Evolutionary conservation across 2,329 filamentous ascomycete species (phyloP).

Genomic region (Ophiostoma fasciatum): DNA sequence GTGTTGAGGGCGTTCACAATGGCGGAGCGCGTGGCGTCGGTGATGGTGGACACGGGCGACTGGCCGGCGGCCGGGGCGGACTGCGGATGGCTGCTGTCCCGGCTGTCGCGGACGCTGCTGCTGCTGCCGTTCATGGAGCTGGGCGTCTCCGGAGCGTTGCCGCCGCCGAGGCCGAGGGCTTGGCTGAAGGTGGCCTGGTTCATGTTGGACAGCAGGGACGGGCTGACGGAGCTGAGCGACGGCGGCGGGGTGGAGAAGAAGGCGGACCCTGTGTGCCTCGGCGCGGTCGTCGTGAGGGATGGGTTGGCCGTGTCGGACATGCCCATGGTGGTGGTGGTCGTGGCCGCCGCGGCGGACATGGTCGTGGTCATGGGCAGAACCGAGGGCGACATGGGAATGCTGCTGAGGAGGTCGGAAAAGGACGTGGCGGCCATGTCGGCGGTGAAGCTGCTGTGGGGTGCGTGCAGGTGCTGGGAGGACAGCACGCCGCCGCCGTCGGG

Average conservation of each 20-base stretch:
- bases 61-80: too few relatives aligned
- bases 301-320: background rate
- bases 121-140: constrained; percentile 52
- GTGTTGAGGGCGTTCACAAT: constrained; percentile 41
- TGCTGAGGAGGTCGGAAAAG: constrained; percentile 62
- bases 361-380: too few relatives aligned
- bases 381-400: constrained; percentile 61
- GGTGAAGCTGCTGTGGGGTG: constrained; percentile 53
- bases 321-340: constrained; percentile 22
- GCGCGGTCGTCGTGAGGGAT: constrained; percentile 18
- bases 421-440: constrained; percentile 60
- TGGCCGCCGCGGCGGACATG: too few relatives aligned
- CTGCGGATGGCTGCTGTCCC: too few relatives aligned
- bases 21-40: constrained; percentile 47
- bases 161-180: constrained; percentile 40
- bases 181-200: constrained; percentile 47
- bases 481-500: too few relatives aligned
- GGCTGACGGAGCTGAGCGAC: constrained; percentile 58
- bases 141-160: constrained; percentile 54
- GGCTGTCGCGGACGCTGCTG: too few relatives aligned
- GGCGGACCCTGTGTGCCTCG: too few relatives aligned
- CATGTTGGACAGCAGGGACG: constrained; percentile 52
- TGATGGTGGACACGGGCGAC: constrained; percentile 51
- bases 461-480: constrained; percentile 51
- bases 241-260: constrained; percentile 70